A percentile compares a stretch with the other conserved stretches of the same genome.
phyloP scores from a whole-genome alignment of 2,329 filamentous ascomycete genomes.

The Penicillium concentricum region DNA sequence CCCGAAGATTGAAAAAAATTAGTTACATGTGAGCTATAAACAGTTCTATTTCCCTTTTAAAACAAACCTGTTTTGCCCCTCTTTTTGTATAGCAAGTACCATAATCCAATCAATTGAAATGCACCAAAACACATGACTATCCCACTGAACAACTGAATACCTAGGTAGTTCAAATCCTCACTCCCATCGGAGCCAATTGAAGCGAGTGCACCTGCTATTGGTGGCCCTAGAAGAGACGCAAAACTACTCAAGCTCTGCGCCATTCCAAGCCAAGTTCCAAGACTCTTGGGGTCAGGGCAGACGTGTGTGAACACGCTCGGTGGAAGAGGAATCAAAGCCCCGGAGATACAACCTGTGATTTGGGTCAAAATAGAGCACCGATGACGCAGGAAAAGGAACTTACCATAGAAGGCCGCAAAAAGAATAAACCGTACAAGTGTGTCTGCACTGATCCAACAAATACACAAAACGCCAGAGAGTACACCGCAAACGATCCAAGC shows the following conservation, averaged over 20 bases:
- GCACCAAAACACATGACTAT: conserved; percentile 41
- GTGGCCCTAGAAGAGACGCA: conserved; percentile 49
- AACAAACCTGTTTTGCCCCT: conserved; percentile 20
- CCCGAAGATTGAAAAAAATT: background rate
- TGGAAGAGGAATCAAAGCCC: conserved; percentile 62
- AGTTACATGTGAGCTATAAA: background rate
- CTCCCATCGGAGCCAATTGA: conserved; percentile 31
- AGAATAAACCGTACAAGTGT: conserved; percentile 52
- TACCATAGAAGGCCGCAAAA: conserved; percentile 59
- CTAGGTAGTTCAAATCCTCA: conserved; percentile 36
- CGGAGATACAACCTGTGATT: conserved; percentile 52
- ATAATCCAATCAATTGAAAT: conserved; percentile 27
- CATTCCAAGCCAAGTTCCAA: conserved; percentile 52
- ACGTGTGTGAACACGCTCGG: conserved; percentile 57
- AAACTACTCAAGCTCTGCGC: conserved; percentile 50
- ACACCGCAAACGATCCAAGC: conserved; percentile 51
- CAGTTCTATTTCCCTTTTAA: background rate
- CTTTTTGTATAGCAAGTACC: conserved; percentile 18
- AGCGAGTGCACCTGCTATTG: conserved; percentile 50
- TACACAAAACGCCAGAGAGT: conserved; percentile 40
- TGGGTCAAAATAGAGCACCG: background rate
- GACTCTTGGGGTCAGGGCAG: conserved; percentile 46
- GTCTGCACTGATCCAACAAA: conserved; percentile 57
- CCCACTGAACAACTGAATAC: conserved; percentile 49
- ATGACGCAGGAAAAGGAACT: background rate